Evolutionary conservation across 2,329 filamentous ascomycete genomes (phyloP), one percentile per base, ranked within the genome.

Genomic region (Cladophialophora exuberans): DNA sequence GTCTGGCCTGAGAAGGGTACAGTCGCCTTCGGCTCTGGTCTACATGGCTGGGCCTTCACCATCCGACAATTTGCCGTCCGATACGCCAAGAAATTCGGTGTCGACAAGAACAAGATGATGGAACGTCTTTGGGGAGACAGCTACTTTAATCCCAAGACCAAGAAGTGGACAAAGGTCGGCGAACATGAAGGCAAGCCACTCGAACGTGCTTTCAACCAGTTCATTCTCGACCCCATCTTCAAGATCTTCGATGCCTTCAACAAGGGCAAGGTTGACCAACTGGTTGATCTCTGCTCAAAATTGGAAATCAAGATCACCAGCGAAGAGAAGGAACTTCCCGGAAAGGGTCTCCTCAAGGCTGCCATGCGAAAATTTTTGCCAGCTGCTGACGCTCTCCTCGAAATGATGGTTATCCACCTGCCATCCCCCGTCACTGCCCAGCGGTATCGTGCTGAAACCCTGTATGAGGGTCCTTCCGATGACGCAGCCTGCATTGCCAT

Each of bases 51-150:
- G 94, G 93, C 91, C 72, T 99, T 99, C 87, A 99, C 94, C 72
- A 81, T 97, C 82, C 90, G 94, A 73, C 94, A 99, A 80, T 99
- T 99, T 79, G 94, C 94, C 69, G 78, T 85, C 74, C 86, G 88
- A 72, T 99, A 99, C 78, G 89, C 93, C 80, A 97, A 97, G 91
- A 99, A 99, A 83, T 99, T 99, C 72, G 94, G 94, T 88, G 94
- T 99, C 70, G 93, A 99, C 87, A 92, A 92, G 79, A 88, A 87
- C 83, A 97, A 97, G 90, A 97, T 99, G 94, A 96, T 97, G 89
- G 90, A 97, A 83, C 91, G 94, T 87, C 90, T 99, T 68, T 99
- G 94, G 94, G 94, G 94, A 68, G 94, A 99, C 87, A 97, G 91
- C 85, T 99, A 85, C 86, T 99, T 99, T 89, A 97, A 99, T 86